Base-by-base conservation (phyloP, 1,284 basidiomycete species). In the Testicularia cyperi region DNA sequence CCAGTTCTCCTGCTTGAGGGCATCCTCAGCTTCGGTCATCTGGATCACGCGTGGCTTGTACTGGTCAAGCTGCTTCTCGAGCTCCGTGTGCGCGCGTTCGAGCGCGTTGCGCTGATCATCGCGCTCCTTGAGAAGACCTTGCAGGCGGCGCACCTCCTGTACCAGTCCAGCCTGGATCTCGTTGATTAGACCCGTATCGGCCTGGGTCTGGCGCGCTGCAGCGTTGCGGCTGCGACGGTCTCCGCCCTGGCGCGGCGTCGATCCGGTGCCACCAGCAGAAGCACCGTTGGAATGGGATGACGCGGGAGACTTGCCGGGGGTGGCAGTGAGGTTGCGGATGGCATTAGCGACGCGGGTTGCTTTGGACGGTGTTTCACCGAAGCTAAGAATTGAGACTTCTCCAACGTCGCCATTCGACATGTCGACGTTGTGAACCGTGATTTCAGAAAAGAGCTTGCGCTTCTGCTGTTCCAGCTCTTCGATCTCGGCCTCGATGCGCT, bases 1-100 rank as follows among this genome's bases (percentile, higher is more conserved):
- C 94, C 94, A 97, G 77, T 95, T 96, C 79, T 94, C 91, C 78
- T 96, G 91, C 80, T 92, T 92, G 83, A 86, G 92, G 52, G 90
- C 89, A 39, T 82, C 65, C 30, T 68, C 65, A 29, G 55, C 52
- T 38, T 68, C 61, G 37, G 65, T 67, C 53, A 70, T 55, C 44
- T 58, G 55, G 32, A 70, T 44, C 39, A 66, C 67, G 10, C 54
- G 56, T 13, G 67, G 67, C 58, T 67, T 70, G 61, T 60, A 70
- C 39, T 53, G 48, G 36, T 55, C 67, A 29, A 70, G 52, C 41
- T 70, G 61, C 49, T 69, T 67, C 25, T 70, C 64, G 18, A 54
- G 36, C 22, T 72, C 68, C 26, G 63, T 48, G 18, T 62, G 64
- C 19, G 49, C 41, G 5, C 49, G 43, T 31, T 58, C 47, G 38